Evolutionary conservation across 805 yeast species (phyloP).

Genomic region (Candida piceae): DNA sequence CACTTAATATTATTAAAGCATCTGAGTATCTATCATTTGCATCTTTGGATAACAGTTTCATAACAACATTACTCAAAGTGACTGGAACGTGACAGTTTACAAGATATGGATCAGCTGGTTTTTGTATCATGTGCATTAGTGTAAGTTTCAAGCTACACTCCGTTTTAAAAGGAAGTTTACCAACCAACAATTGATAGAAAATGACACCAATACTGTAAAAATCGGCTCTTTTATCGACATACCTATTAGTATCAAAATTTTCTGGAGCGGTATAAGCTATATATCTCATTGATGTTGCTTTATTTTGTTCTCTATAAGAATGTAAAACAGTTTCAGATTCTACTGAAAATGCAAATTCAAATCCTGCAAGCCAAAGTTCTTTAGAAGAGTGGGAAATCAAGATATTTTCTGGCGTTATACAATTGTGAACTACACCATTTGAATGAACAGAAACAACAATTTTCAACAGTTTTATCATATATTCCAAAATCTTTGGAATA

Average conservation of each 20-base stretch:
- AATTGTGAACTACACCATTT: constrained; percentile 43
- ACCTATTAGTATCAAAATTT: constrained; percentile 34
- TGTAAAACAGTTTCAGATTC: constrained; percentile 37
- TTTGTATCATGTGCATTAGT: constrained; percentile 35
- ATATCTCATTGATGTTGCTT: constrained; percentile 33
- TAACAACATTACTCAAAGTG: constrained; percentile 34
- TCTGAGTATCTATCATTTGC: constrained; percentile 36
- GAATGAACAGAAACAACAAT: constrained; percentile 32
- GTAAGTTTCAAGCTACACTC: constrained; percentile 35
- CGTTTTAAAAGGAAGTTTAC: constrained; percentile 39
- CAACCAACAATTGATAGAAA: constrained; percentile 42
- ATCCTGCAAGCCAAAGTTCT: constrained; percentile 37
- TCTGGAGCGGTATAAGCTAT: constrained; percentile 50
- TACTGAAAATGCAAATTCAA: constrained; percentile 43
- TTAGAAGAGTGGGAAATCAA: constrained; percentile 29
- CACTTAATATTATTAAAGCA: constrained; percentile 32
- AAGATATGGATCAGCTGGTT: constrained; percentile 37
- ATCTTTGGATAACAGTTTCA: constrained; percentile 38
- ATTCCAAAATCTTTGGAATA: constrained; percentile 17
- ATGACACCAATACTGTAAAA: constrained; percentile 47
- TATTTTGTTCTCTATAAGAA: constrained; percentile 38
- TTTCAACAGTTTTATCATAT: constrained; percentile 20
- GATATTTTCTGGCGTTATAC: constrained; percentile 36
- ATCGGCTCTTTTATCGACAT: constrained; percentile 44
- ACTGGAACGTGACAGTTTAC: constrained; percentile 28